Evolutionary conservation across 139 green algal genomes (phyloP).

Genomic region (Prasinococcaceae sp.): DNA sequence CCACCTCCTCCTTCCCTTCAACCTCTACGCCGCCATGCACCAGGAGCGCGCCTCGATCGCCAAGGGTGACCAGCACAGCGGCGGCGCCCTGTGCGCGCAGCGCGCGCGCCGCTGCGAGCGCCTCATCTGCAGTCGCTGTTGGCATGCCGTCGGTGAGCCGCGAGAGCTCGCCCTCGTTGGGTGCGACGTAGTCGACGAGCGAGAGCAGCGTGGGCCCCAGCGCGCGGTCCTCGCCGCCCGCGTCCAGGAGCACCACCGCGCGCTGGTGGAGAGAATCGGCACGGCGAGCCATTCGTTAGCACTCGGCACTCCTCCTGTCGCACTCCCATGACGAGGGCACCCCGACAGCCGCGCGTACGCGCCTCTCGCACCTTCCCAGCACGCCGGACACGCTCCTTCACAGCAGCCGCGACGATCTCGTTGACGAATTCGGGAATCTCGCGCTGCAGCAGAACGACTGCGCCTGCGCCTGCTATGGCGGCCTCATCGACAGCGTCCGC

Average conservation of each 20-base stretch:
- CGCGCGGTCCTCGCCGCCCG: constrained; percentile 33
- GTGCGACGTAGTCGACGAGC: constrained; percentile 30
- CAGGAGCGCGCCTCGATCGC: constrained; percentile 33
- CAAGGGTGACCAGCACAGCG: constrained; percentile 44
- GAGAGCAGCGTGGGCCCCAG: constrained; percentile 22
- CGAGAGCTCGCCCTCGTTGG: constrained; percentile 47
- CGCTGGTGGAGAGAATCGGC: too few relatives aligned
- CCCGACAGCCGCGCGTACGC: background rate
- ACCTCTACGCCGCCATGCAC: constrained; percentile 9
- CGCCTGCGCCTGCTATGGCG: too few relatives aligned
- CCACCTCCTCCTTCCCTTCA: too few relatives aligned
- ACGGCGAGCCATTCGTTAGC: background rate
- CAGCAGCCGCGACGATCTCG: constrained; percentile 26
- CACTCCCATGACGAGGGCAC: background rate
- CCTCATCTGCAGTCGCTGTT: constrained; percentile 28
- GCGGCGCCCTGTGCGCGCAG: constrained; percentile 24
- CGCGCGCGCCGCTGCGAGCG: constrained; percentile 18
- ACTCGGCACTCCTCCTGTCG: background rate
- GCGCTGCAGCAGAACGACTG: constrained; percentile 41
- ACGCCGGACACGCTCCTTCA: too few relatives aligned
- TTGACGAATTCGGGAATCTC: constrained; percentile 52
- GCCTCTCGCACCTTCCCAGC: constrained; percentile 12
- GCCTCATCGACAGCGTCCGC: too few relatives aligned
- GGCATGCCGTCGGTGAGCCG: constrained; percentile 16
- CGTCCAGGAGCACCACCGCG: constrained; percentile 21